phyloP scores from a whole-genome alignment of 2,329 filamentous ascomycete genomes.

The Fusarium vanettenii region DNA sequence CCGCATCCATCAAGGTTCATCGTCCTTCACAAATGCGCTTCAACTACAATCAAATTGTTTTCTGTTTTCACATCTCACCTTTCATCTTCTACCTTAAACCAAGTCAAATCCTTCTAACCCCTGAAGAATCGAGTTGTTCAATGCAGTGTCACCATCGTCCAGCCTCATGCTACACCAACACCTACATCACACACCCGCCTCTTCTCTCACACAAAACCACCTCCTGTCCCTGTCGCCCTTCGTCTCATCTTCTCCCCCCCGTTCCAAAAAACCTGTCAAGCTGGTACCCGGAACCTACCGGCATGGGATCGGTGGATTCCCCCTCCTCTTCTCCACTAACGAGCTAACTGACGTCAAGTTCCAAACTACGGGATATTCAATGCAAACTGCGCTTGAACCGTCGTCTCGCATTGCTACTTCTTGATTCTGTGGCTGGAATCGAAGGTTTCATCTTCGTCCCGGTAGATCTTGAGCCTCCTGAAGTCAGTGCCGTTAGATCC shows the following conservation, averaged over 20 bases:
- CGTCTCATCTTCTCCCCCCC: conserved; percentile 32
- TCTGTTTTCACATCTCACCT: neutral
- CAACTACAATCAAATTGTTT: conserved; percentile 4
- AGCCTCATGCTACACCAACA: neutral
- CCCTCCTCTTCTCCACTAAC: conserved; percentile 3
- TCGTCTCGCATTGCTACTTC: conserved; percentile 24
- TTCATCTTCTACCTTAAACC: neutral
- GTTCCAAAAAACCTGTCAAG: conserved; percentile 13
- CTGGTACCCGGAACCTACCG: conserved; percentile 15
- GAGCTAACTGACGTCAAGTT: conserved; percentile 13
- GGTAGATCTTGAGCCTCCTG: conserved; percentile 26
- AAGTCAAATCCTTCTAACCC: neutral
- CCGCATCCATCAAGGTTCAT: conserved; percentile 5
- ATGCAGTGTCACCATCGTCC: neutral
- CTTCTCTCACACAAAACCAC: conserved; percentile 23
- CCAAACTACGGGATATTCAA: conserved; percentile 4
- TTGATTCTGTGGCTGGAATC: conserved; percentile 24
- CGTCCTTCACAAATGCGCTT: neutral
- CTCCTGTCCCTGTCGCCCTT: conserved; percentile 25
- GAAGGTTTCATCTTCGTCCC: conserved; percentile 39
- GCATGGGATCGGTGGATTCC: conserved; percentile 21
- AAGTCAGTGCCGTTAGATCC: conserved; percentile 23
- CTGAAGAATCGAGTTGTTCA: conserved; percentile 6
- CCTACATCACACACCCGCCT: conserved; percentile 11
- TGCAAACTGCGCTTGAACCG: conserved; percentile 23